Percentiles rank a stretch among this genome's conserved stretches.
Evolutionary conservation across 169 alveolate genomes (phyloP).

Genomic region (Eimeria tenella): DNA sequence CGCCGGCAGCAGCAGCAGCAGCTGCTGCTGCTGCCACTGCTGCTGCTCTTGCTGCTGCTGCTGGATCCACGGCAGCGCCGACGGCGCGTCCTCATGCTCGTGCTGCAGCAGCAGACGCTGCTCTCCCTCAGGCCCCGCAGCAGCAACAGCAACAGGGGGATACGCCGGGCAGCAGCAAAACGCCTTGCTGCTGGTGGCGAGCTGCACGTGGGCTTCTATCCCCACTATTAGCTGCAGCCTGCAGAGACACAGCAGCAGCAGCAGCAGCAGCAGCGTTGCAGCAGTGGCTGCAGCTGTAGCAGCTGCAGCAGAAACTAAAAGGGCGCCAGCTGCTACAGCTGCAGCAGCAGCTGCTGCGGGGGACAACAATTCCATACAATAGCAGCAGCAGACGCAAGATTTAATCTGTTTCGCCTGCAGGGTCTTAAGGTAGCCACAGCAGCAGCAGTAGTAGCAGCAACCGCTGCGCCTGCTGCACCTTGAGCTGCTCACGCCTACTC

Average conservation of each 20-base stretch:
- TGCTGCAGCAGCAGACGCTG: background rate
- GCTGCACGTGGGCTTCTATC: conserved; percentile 78
- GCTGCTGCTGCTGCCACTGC: background rate
- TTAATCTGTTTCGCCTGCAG: too few relatives aligned
- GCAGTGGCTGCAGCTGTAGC: background rate
- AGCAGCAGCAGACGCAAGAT: too few relatives aligned
- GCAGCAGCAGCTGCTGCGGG: background rate
- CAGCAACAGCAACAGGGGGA: background rate
- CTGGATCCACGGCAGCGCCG: background rate
- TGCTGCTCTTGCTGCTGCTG: background rate
- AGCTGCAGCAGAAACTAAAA: background rate
- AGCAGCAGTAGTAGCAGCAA: background rate
- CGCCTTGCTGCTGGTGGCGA: conserved; percentile 62
- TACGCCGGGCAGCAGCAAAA: conserved; percentile 67
- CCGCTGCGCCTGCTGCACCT: background rate
- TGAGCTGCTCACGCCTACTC: background rate
- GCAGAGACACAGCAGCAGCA: conserved; percentile 5
- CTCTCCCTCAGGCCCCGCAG: background rate
- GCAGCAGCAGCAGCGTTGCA: background rate
- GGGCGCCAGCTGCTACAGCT: background rate
- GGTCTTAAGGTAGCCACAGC: background rate
- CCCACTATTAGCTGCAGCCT: conserved; percentile 33
- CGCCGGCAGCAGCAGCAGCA: background rate
- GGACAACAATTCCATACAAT: too few relatives aligned
- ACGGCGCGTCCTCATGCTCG: background rate